These are phyloP conservation scores for Astrocystis sublimbata DNA, from an alignment of 495 filamentous ascomycete genomes.

Conservation along the genomic window DNA sequence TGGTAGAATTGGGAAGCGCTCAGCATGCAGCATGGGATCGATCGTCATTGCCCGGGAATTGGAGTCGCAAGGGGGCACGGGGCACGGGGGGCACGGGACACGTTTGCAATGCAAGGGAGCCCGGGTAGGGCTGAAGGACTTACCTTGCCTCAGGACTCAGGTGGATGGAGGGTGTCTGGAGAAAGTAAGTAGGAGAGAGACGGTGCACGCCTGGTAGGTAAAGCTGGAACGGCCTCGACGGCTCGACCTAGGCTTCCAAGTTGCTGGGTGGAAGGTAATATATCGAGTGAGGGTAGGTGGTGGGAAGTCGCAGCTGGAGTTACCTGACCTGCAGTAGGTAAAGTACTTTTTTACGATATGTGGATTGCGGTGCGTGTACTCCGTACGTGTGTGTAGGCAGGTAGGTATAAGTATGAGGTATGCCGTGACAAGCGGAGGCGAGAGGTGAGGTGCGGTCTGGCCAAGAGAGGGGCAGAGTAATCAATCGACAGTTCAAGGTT, in stretches of 20 bases:
- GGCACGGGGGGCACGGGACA: neutral
- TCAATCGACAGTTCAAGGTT: neutral
- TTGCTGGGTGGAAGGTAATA: too few relatives aligned
- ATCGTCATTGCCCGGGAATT: neutral
- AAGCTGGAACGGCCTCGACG: too few relatives aligned
- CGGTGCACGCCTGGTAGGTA: neutral
- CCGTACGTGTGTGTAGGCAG: neutral
- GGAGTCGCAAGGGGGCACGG: neutral
- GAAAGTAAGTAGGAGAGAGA: neutral
- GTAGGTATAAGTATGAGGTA: too few relatives aligned
- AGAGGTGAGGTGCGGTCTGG: neutral
- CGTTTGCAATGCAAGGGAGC: neutral
- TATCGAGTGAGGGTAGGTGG: too few relatives aligned
- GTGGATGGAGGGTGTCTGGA: too few relatives aligned
- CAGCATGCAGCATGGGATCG: neutral
- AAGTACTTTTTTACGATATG: slow-evolving; percentile 1
- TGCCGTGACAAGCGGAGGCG: slow-evolving; percentile 10
- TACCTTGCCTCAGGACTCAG: neutral
- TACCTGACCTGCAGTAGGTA: neutral
- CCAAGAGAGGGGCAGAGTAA: slow-evolving; percentile 12
- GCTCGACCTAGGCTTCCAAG: too few relatives aligned
- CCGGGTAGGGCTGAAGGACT: neutral
- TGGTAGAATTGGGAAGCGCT: neutral
- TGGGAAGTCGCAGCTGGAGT: too few relatives aligned
- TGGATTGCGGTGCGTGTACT: neutral